Percentiles rank a stretch among this genome's conserved stretches.
Conservation (phyloP, 495 filamentous ascomycete genomes). For the Alectoria sarmentosa region DNA sequence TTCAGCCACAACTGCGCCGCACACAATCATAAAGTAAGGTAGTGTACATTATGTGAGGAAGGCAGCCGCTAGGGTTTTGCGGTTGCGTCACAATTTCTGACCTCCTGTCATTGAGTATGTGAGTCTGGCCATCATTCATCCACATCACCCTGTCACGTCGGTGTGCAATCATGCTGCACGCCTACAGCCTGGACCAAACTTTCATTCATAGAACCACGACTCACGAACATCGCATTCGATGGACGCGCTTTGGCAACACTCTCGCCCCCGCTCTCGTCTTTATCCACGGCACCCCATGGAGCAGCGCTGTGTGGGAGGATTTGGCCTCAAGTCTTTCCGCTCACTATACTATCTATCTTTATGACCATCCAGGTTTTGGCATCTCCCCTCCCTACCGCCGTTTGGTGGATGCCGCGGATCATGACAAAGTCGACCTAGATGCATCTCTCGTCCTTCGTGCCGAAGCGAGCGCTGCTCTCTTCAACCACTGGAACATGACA, state of each 20-base stretch:
- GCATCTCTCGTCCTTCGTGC: conserved; percentile 29
- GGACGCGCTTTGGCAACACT: conserved; percentile 28
- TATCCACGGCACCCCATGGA: conserved; percentile 36
- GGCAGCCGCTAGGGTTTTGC: too few relatives aligned
- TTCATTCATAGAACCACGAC: background rate
- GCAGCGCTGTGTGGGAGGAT: conserved; percentile 31
- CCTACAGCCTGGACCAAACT: background rate
- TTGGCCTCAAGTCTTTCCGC: conserved; percentile 28
- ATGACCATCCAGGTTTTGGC: conserved; percentile 36
- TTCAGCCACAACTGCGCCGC: too few relatives aligned
- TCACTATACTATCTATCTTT: conserved; percentile 34
- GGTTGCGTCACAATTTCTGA: background rate
- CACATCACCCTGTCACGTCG: background rate
- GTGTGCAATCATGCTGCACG: background rate
- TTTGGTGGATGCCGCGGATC: conserved; percentile 17
- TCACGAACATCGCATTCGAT: conserved; percentile 25
- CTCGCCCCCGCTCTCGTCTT: conserved; percentile 29
- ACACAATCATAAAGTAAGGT: too few relatives aligned
- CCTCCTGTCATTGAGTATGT: background rate
- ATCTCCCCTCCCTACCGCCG: conserved; percentile 20
- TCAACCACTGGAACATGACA: conserved; percentile 23
- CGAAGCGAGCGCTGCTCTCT: conserved; percentile 31
- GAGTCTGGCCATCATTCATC: background rate
- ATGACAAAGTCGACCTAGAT: conserved; percentile 19
- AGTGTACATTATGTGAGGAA: too few relatives aligned